These are phyloP conservation scores for Cercospora sesami DNA, from an alignment of 2,329 filamentous ascomycete genomes.

Conservation along the genomic window DNA sequence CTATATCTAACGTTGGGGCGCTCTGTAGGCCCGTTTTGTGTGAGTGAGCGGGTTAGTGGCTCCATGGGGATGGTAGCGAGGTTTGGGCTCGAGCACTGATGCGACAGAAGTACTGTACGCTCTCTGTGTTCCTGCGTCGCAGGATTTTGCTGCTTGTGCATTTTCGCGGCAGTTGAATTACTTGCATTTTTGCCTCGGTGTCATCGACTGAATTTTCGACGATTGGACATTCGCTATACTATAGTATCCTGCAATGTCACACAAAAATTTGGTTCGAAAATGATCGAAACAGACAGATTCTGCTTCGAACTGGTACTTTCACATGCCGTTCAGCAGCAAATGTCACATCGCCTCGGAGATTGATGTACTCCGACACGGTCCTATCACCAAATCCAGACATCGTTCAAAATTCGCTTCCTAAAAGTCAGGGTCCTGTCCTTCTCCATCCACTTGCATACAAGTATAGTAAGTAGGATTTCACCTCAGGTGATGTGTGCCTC, in stretches of 20 bases:
- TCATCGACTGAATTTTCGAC: not conserved
- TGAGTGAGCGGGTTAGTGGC: not conserved
- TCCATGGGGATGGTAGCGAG: slow-evolving; percentile 3
- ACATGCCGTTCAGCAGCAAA: not conserved
- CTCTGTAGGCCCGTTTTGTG: not conserved
- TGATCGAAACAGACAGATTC: not conserved
- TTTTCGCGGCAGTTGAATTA: not conserved
- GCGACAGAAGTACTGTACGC: not conserved
- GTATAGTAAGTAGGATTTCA: not conserved
- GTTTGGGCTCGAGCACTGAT: not conserved
- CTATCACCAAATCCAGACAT: not conserved
- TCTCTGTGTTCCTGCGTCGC: not conserved
- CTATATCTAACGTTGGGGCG: not conserved
- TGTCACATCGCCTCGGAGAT: slow-evolving; percentile 2
- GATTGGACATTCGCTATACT: too few relatives aligned
- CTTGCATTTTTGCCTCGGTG: not conserved
- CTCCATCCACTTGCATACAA: not conserved
- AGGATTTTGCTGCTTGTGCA: not conserved
- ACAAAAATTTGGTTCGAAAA: not conserved
- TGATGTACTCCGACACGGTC: not conserved
- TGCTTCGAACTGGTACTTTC: not conserved
- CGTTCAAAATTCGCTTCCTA: not conserved
- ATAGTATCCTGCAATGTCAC: not conserved
- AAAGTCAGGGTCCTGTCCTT: not conserved
- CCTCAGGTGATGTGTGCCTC: not conserved